phyloP scores from a whole-genome alignment of 768 basidiomycete species.

The Suillus hirtellus region DNA sequence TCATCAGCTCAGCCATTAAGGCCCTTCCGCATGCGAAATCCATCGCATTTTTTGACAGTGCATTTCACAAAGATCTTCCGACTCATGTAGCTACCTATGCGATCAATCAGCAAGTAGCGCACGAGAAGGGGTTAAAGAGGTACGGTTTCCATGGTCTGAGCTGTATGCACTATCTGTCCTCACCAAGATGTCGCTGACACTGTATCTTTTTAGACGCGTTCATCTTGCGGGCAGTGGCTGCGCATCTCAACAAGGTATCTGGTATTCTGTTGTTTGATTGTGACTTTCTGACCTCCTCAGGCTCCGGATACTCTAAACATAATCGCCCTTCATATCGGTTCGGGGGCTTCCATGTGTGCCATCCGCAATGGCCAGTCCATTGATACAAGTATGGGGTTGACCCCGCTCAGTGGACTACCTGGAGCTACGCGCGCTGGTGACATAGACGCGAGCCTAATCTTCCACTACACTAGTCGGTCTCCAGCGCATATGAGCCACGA shows the following conservation, averaged over 20 bases:
- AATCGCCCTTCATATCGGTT: constrained; percentile 85
- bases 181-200: not conserved
- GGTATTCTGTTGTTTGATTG: not conserved
- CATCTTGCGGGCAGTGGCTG: constrained; percentile 64
- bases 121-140: constrained; percentile 71
- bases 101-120: constrained; percentile 62
- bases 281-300: constrained; percentile 23
- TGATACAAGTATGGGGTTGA: constrained; percentile 92
- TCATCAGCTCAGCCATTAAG: constrained; percentile 60
- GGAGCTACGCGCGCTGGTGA: constrained; percentile 85
- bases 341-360: constrained; percentile 84
- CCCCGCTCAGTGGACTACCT: constrained; percentile 84
- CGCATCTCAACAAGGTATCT: constrained; percentile 54
- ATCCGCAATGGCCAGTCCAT: constrained; percentile 71
- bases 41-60: constrained; percentile 86
- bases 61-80: constrained; percentile 80
- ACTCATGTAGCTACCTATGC: constrained; percentile 77
- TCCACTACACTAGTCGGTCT: constrained; percentile 67
- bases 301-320: constrained; percentile 58
- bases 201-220: constrained; percentile 49
- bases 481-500: constrained; percentile 57
- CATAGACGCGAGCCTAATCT: constrained; percentile 85
- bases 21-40: constrained; percentile 67
- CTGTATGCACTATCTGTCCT: constrained; percentile 38
- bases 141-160: constrained; percentile 92